Base-by-base conservation (phyloP, 202 grass and related monocot genomes). In the Elaeis oleifera region DNA sequence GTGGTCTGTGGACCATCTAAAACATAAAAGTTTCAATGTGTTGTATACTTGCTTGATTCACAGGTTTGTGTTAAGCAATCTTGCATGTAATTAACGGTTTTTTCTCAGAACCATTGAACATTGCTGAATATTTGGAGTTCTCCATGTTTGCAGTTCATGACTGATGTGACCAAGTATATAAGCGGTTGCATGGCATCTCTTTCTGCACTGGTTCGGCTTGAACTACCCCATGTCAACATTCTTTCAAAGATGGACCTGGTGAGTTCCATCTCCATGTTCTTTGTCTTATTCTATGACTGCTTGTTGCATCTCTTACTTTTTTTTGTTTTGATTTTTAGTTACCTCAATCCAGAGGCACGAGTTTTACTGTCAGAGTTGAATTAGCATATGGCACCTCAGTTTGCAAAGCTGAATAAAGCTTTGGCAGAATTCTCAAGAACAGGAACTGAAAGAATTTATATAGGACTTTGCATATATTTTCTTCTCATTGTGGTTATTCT, bases 201-300 rank as follows among this genome's bases (percentile, higher is more conserved):
- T 59, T 84, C 95, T 71, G 88, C 95, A 7, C 94, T 94, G 95
- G 73, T 99, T 82, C 95, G 94, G 67, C 95, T 99, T 55, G 95
- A 99, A 80, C 76, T 99, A 74, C 83, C 88, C 31, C 88, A 99
- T 70, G 73, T 94, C 59, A 99, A 94, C 73, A 94, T 99, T 54
- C 95, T 99, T 76, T 87, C 85, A 27, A 99, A 99, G 57, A 94
- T 99, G 95, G 95, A 94, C 59, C 66, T 99, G 4, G 94, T 94
- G 83, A 63, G 78, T 44, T 56, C 3, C 44, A 69, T 58, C 4
- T 61, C 28, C 56, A 1, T 63, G 4, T 63, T 5, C 58, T 20
- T 3, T 4, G 22, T 36, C 9, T 28, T 51, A 59, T 73, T 71
- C 69, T 55, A 1, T 56, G 26, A 27, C 26, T 64, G 19, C 59